These are phyloP conservation scores for Chrysochromulina parva DNA, from an alignment of 78 protist species.

Conservation along the genomic window DNA sequence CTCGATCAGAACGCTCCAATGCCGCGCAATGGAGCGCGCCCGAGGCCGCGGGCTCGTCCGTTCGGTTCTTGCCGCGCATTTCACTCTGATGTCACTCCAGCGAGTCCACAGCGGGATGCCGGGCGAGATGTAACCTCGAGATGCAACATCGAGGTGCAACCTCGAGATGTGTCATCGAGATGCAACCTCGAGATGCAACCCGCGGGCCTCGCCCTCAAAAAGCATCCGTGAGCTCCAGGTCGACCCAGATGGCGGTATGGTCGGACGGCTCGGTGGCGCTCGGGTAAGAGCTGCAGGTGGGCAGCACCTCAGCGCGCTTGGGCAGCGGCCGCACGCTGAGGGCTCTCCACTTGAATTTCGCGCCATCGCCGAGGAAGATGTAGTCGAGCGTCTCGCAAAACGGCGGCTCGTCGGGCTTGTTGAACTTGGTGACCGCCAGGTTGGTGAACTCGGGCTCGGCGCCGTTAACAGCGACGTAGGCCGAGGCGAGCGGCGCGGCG, in stretches of 20 bases:
- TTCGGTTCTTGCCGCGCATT: no score
- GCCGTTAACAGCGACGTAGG: background rate
- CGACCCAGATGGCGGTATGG: background rate
- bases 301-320: background rate
- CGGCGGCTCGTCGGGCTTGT: background rate
- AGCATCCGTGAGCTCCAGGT: background rate
- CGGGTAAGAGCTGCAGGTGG: background rate
- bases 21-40: no score
- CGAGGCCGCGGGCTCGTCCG: no score
- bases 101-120: no score
- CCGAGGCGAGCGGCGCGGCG: background rate
- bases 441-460: background rate
- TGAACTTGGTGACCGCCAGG: background rate
- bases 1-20: no score
- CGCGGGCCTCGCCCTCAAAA: no score
- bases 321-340: background rate
- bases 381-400: slow-evolving; percentile 21
- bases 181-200: no score
- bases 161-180: no score
- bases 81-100: no score
- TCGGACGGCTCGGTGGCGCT: background rate
- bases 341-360: background rate
- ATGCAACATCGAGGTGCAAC: no score
- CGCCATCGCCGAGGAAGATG: background rate
- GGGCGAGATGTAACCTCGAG: no score